A percentile compares a stretch with the other conserved stretches of the same genome.
These are phyloP conservation scores for Paraconiothyrium brasiliense DNA, from an alignment of 2,329 filamentous ascomycete genomes.

Conservation along the genomic window DNA sequence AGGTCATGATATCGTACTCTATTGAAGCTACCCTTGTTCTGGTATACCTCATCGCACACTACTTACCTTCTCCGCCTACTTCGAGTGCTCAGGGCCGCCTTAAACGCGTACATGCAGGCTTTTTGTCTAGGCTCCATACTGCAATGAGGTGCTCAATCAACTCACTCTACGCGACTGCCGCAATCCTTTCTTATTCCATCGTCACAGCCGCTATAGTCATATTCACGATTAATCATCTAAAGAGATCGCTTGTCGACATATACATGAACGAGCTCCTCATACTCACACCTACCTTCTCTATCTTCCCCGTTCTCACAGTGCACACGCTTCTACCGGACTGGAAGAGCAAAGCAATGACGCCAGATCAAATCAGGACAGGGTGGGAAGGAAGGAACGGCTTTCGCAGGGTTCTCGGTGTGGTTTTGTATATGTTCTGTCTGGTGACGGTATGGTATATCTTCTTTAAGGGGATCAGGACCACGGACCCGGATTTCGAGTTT, in stretches of 20 bases:
- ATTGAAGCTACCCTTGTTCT: neutral
- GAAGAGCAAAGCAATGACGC: neutral
- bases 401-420: neutral
- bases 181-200: constrained; percentile 7
- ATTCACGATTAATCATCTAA: neutral
- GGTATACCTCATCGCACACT: neutral
- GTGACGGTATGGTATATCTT: neutral
- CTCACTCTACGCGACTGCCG: neutral
- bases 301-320: neutral
- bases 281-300: constrained; percentile 1
- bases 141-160: neutral
- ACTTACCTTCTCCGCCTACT: neutral
- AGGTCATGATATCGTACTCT: constrained; percentile 1
- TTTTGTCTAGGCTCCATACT: neutral
- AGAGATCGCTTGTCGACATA: neutral
- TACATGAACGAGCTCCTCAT: constrained; percentile 8
- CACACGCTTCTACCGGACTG: constrained; percentile 1
- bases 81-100: neutral
- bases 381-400: constrained; percentile 5
- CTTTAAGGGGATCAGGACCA: neutral
- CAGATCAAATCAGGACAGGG: neutral
- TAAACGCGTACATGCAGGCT: neutral
- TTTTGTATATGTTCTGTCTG: neutral
- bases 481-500: neutral
- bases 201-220: neutral